These are phyloP conservation scores for Antitrichia curtipendula DNA, from an alignment of 225 moss, liverwort and hornwort genomes.

Conservation along the genomic window DNA sequence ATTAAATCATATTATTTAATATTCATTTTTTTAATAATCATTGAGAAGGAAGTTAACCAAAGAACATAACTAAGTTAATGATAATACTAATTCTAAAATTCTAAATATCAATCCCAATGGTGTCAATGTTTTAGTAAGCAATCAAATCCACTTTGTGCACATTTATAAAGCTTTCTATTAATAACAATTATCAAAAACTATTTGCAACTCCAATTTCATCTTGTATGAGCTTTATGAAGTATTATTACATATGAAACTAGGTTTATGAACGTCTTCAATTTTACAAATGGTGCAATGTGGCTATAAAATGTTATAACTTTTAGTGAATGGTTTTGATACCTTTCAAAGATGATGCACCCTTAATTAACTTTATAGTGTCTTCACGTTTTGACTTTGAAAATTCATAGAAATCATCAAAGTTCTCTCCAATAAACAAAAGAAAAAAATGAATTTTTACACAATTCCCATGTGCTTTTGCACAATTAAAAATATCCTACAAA, in stretches of 20 bases:
- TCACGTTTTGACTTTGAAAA: background rate
- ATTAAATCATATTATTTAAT: no score
- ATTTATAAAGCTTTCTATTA: no score
- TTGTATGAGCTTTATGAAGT: background rate
- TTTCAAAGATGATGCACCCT: background rate
- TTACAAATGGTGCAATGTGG: background rate
- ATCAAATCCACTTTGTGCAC: background rate
- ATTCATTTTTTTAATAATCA: no score
- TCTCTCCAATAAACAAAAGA: background rate
- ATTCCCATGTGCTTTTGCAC: background rate
- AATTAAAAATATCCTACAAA: background rate
- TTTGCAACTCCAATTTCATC: background rate
- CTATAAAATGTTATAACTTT: background rate
- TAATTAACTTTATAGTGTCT: no score
- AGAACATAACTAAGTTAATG: fast-evolving
- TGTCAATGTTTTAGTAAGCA: background rate
- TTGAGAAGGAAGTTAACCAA: background rate
- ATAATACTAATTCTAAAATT: background rate
- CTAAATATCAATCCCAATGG: background rate
- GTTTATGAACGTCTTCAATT: background rate
- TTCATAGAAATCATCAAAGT: background rate
- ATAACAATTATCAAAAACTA: background rate
- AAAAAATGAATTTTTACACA: background rate
- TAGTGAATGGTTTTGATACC: background rate
- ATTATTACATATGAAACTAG: background rate